Percentiles rank a stretch among this genome's conserved stretches.
Conservation (phyloP, 352 stramenopile genomes). For the Pelagophyceae sp. region DNA sequence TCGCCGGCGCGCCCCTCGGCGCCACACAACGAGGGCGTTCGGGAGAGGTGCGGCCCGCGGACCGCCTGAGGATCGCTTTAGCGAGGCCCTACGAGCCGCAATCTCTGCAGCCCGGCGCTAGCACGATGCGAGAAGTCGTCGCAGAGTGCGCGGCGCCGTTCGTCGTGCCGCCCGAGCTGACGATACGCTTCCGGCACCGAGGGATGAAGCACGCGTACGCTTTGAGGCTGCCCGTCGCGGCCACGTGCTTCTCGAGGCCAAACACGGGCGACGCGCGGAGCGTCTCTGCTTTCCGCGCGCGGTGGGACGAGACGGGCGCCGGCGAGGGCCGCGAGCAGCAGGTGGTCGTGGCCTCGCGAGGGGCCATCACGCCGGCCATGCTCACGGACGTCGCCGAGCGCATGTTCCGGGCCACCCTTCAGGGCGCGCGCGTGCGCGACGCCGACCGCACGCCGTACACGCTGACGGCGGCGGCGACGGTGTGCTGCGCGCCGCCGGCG, state of each 20-base stretch:
- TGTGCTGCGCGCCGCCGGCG: background rate
- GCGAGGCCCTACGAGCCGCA: background rate
- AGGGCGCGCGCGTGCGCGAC: background rate
- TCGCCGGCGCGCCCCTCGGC: background rate
- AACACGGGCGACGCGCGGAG: background rate
- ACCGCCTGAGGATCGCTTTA: background rate
- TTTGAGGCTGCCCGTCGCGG: background rate
- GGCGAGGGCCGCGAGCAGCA: background rate
- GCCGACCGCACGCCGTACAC: background rate
- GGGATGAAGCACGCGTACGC: constrained; percentile 3
- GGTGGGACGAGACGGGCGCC: background rate
- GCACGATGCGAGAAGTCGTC: background rate
- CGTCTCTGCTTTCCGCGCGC: background rate
- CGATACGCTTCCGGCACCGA: background rate
- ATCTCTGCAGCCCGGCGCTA: background rate
- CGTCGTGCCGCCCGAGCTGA: constrained; percentile 13
- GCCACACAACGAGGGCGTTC: too few relatives aligned
- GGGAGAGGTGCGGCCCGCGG: too few relatives aligned
- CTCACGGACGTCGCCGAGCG: background rate
- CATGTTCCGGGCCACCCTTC: background rate
- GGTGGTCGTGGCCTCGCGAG: background rate
- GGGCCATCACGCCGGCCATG: background rate
- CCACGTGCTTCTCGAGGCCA: background rate
- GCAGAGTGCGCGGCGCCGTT: background rate
- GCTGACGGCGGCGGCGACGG: background rate